Evolutionary conservation across 1,139 yeast species (phyloP).

Genomic region (Geotrichum europaeum): DNA sequence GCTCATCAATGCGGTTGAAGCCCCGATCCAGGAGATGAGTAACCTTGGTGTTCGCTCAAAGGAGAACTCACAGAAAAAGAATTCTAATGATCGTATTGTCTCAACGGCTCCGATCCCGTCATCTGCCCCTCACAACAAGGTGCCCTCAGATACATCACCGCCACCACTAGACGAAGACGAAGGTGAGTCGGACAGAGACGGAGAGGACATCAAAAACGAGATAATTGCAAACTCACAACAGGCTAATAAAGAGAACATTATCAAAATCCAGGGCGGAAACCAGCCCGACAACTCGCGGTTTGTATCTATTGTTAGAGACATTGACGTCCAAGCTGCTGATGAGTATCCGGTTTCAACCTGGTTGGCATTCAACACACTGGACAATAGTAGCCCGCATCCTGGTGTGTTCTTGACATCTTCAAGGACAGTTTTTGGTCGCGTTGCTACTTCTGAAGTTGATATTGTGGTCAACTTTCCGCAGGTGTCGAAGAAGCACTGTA

Average conservation of each 20-base stretch:
- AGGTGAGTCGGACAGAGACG: slow-evolving; percentile 8
- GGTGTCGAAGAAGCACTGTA: slow-evolving; percentile 79
- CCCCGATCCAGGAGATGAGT: slow-evolving; percentile 6
- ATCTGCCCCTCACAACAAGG: neutral
- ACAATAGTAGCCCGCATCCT: slow-evolving; percentile 38
- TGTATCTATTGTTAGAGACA: slow-evolving; percentile 22
- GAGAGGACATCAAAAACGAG: slow-evolving; percentile 5
- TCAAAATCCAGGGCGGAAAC: neutral
- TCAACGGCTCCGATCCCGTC: neutral
- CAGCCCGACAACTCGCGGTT: neutral
- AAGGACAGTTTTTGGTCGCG: slow-evolving; percentile 33
- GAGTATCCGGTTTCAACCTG: slow-evolving; percentile 44
- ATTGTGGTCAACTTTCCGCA: slow-evolving; percentile 65
- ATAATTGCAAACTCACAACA: slow-evolving; percentile 5
- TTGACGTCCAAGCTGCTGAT: slow-evolving; percentile 23
- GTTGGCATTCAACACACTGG: slow-evolving; percentile 43
- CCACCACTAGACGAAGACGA: neutral
- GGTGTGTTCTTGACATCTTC: slow-evolving; percentile 44
- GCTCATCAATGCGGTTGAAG: neutral
- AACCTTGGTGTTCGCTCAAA: slow-evolving; percentile 1
- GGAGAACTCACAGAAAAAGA: neutral
- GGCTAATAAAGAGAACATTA: neutral
- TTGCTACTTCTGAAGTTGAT: slow-evolving; percentile 31
- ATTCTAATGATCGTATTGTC: neutral
- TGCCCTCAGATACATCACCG: neutral